Evolutionary conservation across 139 green algal genomes (phyloP).

Genomic region (Chlamydomonas schloesseri): DNA sequence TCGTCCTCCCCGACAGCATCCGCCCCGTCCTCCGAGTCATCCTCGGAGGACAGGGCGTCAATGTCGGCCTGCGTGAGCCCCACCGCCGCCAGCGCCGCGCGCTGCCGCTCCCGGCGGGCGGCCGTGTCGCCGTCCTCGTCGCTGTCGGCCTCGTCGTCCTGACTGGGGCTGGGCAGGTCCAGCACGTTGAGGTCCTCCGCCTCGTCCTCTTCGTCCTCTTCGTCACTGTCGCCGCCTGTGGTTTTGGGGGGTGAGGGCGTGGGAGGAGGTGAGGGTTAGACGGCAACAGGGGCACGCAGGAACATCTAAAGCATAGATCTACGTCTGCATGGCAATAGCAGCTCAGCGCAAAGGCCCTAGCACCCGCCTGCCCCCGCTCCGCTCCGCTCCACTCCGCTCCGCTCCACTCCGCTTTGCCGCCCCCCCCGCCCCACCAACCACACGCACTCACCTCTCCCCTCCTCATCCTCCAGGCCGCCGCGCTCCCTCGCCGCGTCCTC

Average conservation of each 20-base stretch:
- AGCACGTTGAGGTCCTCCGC: conserved; percentile 6
- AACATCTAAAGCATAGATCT: no score
- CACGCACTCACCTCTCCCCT: no score
- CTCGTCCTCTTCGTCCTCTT: conserved; percentile 12
- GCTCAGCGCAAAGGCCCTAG: no score
- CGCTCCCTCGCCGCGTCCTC: neutral
- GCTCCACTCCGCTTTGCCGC: no score
- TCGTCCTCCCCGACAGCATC: neutral
- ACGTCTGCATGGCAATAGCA: no score
- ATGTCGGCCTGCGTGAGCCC: neutral
- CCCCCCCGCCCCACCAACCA: no score
- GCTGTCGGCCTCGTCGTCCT: conserved; percentile 35
- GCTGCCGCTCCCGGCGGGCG: conserved; percentile 2
- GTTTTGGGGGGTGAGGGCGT: neutral
- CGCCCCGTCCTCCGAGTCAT: conserved; percentile 24
- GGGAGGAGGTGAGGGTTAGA: neutral
- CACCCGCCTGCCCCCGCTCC: no score
- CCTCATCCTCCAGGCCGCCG: no score
- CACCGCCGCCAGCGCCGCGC: neutral
- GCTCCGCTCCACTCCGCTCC: neutral
- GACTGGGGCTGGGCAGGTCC: conserved; percentile 17
- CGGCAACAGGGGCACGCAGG: no score
- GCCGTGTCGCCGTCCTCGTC: neutral
- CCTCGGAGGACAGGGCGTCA: conserved; percentile 6
- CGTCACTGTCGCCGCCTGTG: neutral